Base-by-base conservation (phyloP, 2,329 filamentous ascomycete species). In the Trematosphaeria pertusa region DNA sequence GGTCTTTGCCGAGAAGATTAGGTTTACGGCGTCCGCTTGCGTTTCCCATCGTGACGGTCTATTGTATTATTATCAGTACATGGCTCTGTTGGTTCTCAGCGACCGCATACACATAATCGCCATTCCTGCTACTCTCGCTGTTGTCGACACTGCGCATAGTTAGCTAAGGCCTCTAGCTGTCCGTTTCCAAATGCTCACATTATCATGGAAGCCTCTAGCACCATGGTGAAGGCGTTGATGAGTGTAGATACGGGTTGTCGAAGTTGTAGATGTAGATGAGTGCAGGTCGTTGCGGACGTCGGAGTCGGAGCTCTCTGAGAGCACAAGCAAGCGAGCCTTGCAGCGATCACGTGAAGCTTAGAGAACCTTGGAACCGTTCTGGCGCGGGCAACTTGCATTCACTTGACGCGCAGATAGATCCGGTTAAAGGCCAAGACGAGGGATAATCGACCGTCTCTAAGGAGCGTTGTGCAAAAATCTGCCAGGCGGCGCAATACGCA, bases 181-280 rank as follows among this genome's bases (percentile, higher is more conserved):
- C 62, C 46, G 41, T 22, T n/a, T 9, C 6, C 1, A 7, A 21
- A 17, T 4, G 33, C 42, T 45, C 70, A 80, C 82, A 97, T 87
- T 75, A 99, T 90, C 92, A 99, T 97, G 56, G 96, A 95, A 79
- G 94, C 95, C 86, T 99, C 94, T 76, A 99, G 87, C 77, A 87
- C 89, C 94, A 99, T 99, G 70, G 82, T 92, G 85, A 74, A 76
- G 47, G 43, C 32, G 43, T 22, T 34, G 30, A 48, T 38, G 44
- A 42, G 44, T 37, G 41, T 46, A 34, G 39, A 17, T 43, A 30
- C 17, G 28, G 22, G 30, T n/a, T 20, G 15, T 8, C 4, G 54
- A 34, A 46, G 54, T 52, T 50, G 56, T 38, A 43, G 51, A 50
- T 55, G 50, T 50, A 21, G 8, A 41, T 26, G 21, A 26, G 37